Evolutionary conservation across 306 rosid genomes (phyloP), one percentile per base, ranked within the genome.

Genomic region (Cucurbita argyrosperma): DNA sequence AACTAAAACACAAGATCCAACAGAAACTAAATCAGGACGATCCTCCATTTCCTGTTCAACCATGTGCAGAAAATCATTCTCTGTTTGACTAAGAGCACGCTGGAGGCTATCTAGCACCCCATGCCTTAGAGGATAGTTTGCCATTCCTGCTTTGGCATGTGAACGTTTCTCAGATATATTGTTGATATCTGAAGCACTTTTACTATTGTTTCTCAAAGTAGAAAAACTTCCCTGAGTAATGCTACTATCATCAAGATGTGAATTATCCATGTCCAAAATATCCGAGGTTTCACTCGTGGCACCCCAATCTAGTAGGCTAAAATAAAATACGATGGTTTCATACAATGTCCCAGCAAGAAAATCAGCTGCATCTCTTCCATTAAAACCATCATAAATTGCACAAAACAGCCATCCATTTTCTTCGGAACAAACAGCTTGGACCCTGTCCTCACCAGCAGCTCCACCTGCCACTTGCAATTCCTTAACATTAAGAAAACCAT

Each of bases 391-490:
- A 77, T 89, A 95, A 78, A 95, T 91, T 80, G 91, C 92, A 85
- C 99, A 91, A 83, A 87, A 91, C 64, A 95, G 96, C 99, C 97
- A 95, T 4, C 96, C 99, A 74, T 89, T 87, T 81, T 95, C 99
- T 85, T 95, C 99, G 68, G 96, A 95, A 83, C 97, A 95, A 66
- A 91, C 97, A 4, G 97, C 99, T 78, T 95, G 99, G 80, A 95
- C 99, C 84, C 99, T 87, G 76, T 95, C 99, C 84, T 95, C 99
- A 66, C 99, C 99, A 21, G 99, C 99, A 72, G 99, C 97, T 79
- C 99, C 99, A 83, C 99, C 99, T 5, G 96, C 99, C 53, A 95
- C 96, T 85, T 95, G 99, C 74, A 95, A 80, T 83, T 95, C 99
- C 75, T 71, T 65, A 23, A 83, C 85, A 84, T 73, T 89, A 76